phyloP scores from a whole-genome alignment of 2,329 filamentous ascomycete genomes.

The Xylariales sp. region DNA sequence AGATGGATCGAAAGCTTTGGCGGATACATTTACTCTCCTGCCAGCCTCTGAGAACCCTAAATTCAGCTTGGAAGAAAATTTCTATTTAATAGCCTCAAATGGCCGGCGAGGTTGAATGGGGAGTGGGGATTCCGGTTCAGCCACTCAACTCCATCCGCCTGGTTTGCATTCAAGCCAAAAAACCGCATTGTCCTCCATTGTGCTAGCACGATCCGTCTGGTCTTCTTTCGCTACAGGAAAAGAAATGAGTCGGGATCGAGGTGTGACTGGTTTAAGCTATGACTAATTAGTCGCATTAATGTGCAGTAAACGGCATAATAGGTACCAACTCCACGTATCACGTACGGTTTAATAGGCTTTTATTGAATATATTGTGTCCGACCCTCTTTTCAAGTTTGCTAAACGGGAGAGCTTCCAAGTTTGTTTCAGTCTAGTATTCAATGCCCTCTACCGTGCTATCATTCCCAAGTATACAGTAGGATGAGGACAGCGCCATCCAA shows the following conservation, averaged over 20 bases:
- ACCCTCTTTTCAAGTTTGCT: slow-evolving; percentile 12
- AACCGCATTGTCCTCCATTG: not conserved
- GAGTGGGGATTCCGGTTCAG: not conserved
- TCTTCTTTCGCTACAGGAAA: not conserved
- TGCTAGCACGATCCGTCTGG: too few relatives aligned
- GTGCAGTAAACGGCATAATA: not conserved
- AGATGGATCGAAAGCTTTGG: not conserved
- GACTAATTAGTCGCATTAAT: not conserved
- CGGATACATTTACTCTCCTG: not conserved
- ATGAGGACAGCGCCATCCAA: not conserved
- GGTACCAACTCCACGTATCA: not conserved
- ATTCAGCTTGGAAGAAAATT: not conserved
- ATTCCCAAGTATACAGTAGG: not conserved
- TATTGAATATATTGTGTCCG: not conserved
- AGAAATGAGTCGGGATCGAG: not conserved
- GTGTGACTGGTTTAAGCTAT: not conserved
- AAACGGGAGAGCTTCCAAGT: not conserved
- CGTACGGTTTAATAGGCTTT: not conserved
- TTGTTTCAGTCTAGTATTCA: not conserved
- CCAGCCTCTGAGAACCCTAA: not conserved
- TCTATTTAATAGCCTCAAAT: not conserved
- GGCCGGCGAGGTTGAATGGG: not conserved
- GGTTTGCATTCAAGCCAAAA: not conserved
- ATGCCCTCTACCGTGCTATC: not conserved
- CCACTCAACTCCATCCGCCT: slow-evolving; percentile 10